phyloP scores from a whole-genome alignment of 2,329 filamentous ascomycete species.

The Mycosphaerella arachidis region DNA sequence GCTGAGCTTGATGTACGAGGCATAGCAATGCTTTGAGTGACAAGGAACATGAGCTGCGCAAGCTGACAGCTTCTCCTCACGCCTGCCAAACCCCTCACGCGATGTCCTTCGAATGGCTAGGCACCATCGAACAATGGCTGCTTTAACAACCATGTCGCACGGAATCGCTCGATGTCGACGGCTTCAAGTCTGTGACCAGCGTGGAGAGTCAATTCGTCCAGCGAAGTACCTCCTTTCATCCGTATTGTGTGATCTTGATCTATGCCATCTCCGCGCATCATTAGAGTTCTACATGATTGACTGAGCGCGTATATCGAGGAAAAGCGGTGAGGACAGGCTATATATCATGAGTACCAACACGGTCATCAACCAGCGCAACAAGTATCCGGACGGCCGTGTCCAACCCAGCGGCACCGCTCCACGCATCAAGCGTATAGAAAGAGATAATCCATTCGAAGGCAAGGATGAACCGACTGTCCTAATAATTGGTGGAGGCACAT shows the following conservation, averaged over 20 bases:
- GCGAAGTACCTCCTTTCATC: not conserved
- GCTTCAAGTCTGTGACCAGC: not conserved
- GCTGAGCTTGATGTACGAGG: not conserved
- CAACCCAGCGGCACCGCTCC: slow-evolving; percentile 12
- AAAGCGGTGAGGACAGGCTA: not conserved
- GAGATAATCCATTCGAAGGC: slow-evolving; percentile 13
- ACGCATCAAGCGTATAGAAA: slow-evolving; percentile 12
- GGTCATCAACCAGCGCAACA: not conserved
- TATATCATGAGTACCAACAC: not conserved
- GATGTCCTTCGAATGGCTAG: not conserved
- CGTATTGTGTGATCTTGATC: not conserved
- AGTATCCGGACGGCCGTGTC: slow-evolving; percentile 1
- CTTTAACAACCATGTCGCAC: not conserved
- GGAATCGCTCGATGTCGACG: not conserved
- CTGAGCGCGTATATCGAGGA: not conserved
- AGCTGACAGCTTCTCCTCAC: slow-evolving; percentile 9
- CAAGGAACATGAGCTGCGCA: not conserved
- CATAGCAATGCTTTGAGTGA: not conserved
- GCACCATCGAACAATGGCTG: not conserved
- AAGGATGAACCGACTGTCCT: slow-evolving; percentile 19
- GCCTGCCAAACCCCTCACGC: slow-evolving; percentile 2
- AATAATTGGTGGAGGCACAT: slow-evolving; percentile 25
- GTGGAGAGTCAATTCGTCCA: not conserved
- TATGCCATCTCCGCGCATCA: not conserved
- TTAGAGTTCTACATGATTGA: not conserved